Conservation (phyloP, 2,329 filamentous ascomycete species). For the Fusarium foetens region DNA sequence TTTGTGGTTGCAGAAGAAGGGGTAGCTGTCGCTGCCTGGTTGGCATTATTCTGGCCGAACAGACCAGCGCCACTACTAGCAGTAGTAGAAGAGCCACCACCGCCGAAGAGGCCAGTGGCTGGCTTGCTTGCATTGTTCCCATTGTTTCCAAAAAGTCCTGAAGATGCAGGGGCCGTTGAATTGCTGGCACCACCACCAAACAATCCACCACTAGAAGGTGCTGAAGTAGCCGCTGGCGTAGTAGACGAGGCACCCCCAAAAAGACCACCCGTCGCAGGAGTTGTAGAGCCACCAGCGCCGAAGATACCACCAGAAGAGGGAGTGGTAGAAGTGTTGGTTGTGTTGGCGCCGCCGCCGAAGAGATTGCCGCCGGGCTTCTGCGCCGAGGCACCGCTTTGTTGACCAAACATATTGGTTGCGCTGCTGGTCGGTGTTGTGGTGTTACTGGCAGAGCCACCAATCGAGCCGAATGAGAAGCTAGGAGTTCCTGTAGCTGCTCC, state of each 20-base stretch:
- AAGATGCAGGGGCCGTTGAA: slow-evolving; percentile 45
- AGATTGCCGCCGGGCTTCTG: slow-evolving; percentile 44
- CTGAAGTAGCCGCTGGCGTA: slow-evolving; percentile 42
- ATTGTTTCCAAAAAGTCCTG: slow-evolving; percentile 49
- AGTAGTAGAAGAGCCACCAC: slow-evolving; percentile 42
- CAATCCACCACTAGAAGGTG: slow-evolving; percentile 36
- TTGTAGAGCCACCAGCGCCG: slow-evolving; percentile 42
- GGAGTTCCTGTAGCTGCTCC: slow-evolving; percentile 49
- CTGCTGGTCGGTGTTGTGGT: slow-evolving; percentile 45
- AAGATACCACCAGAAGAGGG: slow-evolving; percentile 38
- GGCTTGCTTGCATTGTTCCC: slow-evolving; percentile 35
- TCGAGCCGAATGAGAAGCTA: slow-evolving; percentile 55
- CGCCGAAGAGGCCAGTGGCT: slow-evolving; percentile 44
- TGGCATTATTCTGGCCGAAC: slow-evolving; percentile 45
- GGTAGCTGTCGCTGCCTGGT: slow-evolving; percentile 34
- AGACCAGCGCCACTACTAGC: slow-evolving; percentile 25
- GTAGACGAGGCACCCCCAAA: slow-evolving; percentile 42
- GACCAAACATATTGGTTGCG: slow-evolving; percentile 48
- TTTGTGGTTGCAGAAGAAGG: slow-evolving; percentile 44
- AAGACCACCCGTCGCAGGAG: slow-evolving; percentile 35
- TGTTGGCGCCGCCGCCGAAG: slow-evolving; percentile 41
- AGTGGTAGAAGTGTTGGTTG: slow-evolving; percentile 35
- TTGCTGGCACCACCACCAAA: slow-evolving; percentile 40
- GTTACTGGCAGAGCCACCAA: slow-evolving; percentile 40
- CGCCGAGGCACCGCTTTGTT: slow-evolving; percentile 43